Percentiles rank a stretch among this genome's conserved stretches.
Conservation (phyloP, 2,329 filamentous ascomycete species). For the Fusarium zealandicum region DNA sequence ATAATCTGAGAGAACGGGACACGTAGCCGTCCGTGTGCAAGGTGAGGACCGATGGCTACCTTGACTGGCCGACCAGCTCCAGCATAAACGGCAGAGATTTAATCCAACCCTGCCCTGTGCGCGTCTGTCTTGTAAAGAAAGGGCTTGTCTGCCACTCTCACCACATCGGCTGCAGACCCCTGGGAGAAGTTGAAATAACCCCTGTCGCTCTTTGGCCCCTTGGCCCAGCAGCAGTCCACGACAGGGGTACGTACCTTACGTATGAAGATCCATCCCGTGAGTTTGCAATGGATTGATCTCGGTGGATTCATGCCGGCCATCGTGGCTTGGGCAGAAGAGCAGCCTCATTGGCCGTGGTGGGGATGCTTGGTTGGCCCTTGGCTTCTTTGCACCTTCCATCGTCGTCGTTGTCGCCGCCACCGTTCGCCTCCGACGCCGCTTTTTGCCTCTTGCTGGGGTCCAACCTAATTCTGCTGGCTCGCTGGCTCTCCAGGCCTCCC, state of each 20-base stretch:
- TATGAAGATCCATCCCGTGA: constrained; percentile 32
- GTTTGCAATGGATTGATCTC: constrained; percentile 10
- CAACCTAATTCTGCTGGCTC: constrained; percentile 2
- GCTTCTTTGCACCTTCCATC: constrained; percentile 24
- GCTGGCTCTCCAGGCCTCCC: constrained; percentile 13
- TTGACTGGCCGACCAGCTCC: neutral
- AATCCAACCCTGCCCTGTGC: constrained; percentile 7
- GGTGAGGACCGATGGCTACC: neutral
- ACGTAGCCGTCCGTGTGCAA: neutral
- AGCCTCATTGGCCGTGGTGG: constrained; percentile 19
- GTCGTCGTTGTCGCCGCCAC: constrained; percentile 28
- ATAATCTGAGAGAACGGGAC: neutral
- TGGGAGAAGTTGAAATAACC: too few species aligned
- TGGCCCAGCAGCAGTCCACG: constrained; percentile 19
- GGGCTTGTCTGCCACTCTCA: neutral
- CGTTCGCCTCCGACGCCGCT: constrained; percentile 14
- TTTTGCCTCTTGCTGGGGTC: too few species aligned
- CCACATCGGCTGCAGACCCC: constrained; percentile 14
- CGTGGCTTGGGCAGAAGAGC: neutral
- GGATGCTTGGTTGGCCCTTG: constrained; percentile 1
- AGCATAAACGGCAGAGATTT: neutral
- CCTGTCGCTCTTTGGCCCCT: constrained; percentile 1
- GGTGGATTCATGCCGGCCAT: constrained; percentile 11
- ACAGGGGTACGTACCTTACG: constrained; percentile 21
- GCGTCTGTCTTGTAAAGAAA: neutral